Conservation (phyloP, 371 early-diverging fungal genomes). For the Lichtheimia ornata region DNA sequence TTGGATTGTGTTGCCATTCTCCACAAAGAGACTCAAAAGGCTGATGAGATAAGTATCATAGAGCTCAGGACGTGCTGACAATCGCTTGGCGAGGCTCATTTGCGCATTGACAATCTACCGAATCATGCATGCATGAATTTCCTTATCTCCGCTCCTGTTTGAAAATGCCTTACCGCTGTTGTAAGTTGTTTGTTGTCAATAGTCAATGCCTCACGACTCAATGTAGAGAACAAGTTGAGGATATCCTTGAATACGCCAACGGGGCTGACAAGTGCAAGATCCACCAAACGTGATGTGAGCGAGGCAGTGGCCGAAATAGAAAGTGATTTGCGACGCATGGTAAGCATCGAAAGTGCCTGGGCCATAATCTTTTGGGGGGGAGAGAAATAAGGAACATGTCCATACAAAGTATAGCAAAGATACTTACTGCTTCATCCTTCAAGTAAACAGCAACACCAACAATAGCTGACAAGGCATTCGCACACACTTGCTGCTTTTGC, state of each 20-base stretch:
- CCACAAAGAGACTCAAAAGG: slow-evolving; percentile 66
- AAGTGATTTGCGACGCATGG: slow-evolving; percentile 56
- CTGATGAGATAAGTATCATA: slow-evolving; percentile 59
- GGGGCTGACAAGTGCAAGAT: slow-evolving; percentile 62
- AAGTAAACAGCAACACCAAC: slow-evolving; percentile 67
- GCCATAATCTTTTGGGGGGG: slow-evolving; percentile 49
- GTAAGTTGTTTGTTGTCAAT: slow-evolving; percentile 53
- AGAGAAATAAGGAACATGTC: background rate
- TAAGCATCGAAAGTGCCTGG: slow-evolving; percentile 62
- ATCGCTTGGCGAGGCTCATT: slow-evolving; percentile 50
- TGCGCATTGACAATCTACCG: slow-evolving; percentile 40
- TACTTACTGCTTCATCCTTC: slow-evolving; percentile 57
- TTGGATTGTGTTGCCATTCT: slow-evolving; percentile 71
- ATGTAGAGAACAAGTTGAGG: slow-evolving; percentile 45
- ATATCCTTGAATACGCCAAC: slow-evolving; percentile 55
- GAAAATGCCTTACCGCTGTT: slow-evolving; percentile 34
- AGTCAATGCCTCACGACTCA: slow-evolving; percentile 51
- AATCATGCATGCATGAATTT: slow-evolving; percentile 8
- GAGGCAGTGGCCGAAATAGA: slow-evolving; percentile 48
- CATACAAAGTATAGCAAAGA: background rate
- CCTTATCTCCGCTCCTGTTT: slow-evolving; percentile 23
- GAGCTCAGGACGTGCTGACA: slow-evolving; percentile 54
- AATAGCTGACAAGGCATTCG: slow-evolving; percentile 40
- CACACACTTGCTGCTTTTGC: slow-evolving; percentile 29
- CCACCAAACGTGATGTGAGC: slow-evolving; percentile 58